A percentile compares a stretch with the other conserved stretches of the same genome.
phyloP scores from a whole-genome alignment of 768 basidiomycete genomes.

The Amanita rubescens region DNA sequence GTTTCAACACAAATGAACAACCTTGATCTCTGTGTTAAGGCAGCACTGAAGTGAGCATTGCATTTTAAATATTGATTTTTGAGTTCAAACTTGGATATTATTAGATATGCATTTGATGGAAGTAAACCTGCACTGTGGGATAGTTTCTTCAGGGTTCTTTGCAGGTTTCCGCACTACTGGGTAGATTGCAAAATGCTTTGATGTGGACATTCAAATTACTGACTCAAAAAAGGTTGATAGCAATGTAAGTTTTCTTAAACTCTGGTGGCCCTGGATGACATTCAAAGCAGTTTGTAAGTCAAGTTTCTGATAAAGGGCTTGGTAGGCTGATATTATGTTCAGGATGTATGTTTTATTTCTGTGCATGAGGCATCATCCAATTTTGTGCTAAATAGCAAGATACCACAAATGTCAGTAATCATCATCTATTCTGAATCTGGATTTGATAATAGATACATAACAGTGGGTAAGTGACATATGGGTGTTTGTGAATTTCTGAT shows the following conservation, averaged over 20 bases:
- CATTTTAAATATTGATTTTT: background rate
- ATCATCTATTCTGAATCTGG: too few species aligned
- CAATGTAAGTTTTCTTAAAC: background rate
- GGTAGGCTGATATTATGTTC: too few species aligned
- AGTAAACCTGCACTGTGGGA: too few species aligned
- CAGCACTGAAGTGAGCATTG: conserved; percentile 5
- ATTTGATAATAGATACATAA: too few species aligned
- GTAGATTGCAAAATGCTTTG: background rate
- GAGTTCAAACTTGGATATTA: too few species aligned
- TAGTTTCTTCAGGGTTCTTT: background rate
- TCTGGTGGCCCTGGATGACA: background rate
- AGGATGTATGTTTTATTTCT: background rate
- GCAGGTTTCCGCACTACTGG: background rate
- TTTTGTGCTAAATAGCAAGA: too few species aligned
- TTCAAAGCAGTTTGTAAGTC: background rate
- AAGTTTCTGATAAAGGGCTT: too few species aligned
- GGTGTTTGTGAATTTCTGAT: too few species aligned
- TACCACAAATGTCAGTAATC: too few species aligned
- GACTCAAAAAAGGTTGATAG: background rate
- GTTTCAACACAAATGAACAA: conserved; percentile 20
- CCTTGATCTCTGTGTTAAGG: conserved; percentile 13
- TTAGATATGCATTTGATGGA: too few species aligned
- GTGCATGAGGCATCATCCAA: background rate
- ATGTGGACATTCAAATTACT: background rate
- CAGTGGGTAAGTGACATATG: too few species aligned